These are phyloP conservation scores for Thalassiosira livingstoniorum DNA, from an alignment of 352 stramenopile species.

Conservation along the genomic window DNA sequence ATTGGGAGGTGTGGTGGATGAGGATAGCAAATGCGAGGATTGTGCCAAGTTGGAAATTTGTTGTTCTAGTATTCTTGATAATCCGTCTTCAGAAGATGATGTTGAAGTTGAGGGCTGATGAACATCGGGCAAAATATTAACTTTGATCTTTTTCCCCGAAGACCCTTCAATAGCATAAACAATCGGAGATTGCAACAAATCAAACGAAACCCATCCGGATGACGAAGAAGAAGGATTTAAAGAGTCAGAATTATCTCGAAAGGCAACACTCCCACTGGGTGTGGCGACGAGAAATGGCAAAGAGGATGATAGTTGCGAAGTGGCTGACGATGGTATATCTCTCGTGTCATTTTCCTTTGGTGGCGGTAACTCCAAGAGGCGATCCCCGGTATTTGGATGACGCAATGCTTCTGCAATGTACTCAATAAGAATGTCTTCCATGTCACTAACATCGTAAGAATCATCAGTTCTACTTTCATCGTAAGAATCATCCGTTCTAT, in stretches of 20 bases:
- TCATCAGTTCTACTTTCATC: too few relatives aligned
- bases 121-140: constrained; percentile 81
- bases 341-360: constrained; percentile 32
- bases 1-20: constrained; percentile 1
- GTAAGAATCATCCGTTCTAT: too few relatives aligned
- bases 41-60: constrained; percentile 57
- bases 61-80: constrained; percentile 54
- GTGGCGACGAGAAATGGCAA: constrained; percentile 69
- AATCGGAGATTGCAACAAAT: constrained; percentile 74
- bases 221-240: constrained; percentile 48
- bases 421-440: constrained; percentile 44
- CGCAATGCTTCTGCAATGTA: constrained; percentile 54
- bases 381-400: constrained; percentile 48
- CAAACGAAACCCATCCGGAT: constrained; percentile 75
- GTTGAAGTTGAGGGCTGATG: neutral
- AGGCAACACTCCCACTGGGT: constrained; percentile 72
- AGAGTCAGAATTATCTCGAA: constrained; percentile 74
- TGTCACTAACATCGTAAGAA: constrained; percentile 10
- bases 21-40: constrained; percentile 51
- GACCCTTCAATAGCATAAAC: constrained; percentile 75
- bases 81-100: constrained; percentile 20
- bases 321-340: constrained; percentile 8
- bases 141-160: constrained; percentile 58
- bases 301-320: constrained; percentile 1
- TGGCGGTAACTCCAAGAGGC: constrained; percentile 42